Percentiles rank a stretch among this genome's conserved stretches.
phyloP scores from a whole-genome alignment of 2,329 filamentous ascomycete species.

The Cladosporium sp. region DNA sequence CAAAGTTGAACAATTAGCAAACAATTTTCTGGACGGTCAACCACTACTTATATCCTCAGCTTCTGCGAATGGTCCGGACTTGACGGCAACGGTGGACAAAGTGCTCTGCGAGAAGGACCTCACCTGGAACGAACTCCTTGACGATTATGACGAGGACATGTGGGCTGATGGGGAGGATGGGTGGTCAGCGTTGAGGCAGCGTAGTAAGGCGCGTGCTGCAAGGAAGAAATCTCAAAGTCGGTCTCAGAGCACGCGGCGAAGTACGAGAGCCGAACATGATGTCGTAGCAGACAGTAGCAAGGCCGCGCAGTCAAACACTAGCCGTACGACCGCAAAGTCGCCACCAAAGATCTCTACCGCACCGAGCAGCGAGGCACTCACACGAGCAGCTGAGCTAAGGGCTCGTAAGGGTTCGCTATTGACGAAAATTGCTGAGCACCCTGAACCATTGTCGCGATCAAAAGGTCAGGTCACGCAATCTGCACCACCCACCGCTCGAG shows the following conservation, averaged over 20 bases:
- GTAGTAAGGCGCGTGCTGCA: neutral
- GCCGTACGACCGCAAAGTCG: neutral
- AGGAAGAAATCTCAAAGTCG: neutral
- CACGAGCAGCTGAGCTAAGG: conserved; percentile 17
- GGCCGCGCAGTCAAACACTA: neutral
- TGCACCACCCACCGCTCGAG: conserved; percentile 1
- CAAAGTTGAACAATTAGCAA: conserved; percentile 57
- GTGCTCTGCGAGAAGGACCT: conserved; percentile 8
- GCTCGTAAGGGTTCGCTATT: neutral
- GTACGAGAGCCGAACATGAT: neutral
- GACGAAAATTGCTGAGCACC: neutral
- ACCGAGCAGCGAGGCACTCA: conserved; percentile 18
- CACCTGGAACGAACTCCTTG: conserved; percentile 5
- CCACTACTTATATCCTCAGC: conserved; percentile 58
- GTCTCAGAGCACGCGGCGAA: neutral
- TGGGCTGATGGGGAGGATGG: conserved; percentile 17
- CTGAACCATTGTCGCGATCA: neutral
- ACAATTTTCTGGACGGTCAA: conserved; percentile 55
- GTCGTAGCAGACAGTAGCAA: neutral
- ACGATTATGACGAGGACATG: conserved; percentile 6
- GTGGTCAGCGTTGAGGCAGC: conserved; percentile 13
- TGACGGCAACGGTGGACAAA: conserved; percentile 22
- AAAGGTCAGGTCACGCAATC: neutral
- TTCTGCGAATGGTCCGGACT: conserved; percentile 10
- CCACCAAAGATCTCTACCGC: conserved; percentile 9